Conservation (phyloP, 768 basidiomycete genomes). For the Suillus tomentosus region DNA sequence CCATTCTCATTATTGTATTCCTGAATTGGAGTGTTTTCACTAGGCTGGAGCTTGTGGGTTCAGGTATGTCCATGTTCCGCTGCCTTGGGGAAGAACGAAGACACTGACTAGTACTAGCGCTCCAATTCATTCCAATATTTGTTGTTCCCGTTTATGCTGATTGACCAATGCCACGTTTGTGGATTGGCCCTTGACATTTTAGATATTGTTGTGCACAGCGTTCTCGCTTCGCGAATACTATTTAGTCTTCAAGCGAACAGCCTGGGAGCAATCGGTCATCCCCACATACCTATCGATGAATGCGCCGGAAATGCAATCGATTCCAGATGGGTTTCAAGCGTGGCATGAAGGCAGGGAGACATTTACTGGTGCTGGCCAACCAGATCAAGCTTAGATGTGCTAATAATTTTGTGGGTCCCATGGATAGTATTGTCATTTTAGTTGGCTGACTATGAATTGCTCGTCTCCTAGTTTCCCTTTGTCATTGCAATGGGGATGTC, state of each 20-base stretch:
- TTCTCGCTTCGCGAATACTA: slow-evolving; percentile 10
- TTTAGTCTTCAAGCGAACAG: slow-evolving; percentile 4
- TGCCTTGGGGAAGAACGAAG: too few relatives aligned
- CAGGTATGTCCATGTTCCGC: too few relatives aligned
- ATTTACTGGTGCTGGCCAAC: not conserved
- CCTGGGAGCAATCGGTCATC: not conserved
- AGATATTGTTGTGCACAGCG: slow-evolving; percentile 10
- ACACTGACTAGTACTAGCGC: too few relatives aligned
- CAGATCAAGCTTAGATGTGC: not conserved
- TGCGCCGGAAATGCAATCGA: not conserved
- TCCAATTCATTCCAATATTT: too few relatives aligned
- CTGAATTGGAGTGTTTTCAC: too few relatives aligned
- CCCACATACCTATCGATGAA: not conserved
- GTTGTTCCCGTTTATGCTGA: too few relatives aligned
- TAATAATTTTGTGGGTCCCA: not conserved
- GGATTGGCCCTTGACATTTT: not conserved
- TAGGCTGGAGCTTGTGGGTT: too few relatives aligned
- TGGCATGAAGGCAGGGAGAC: not conserved
- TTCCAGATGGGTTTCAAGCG: not conserved
- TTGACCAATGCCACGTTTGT: too few relatives aligned
- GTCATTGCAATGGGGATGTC: not conserved
- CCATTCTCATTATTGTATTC: too few relatives aligned
- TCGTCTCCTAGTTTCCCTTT: not conserved
- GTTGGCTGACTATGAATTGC: not conserved
- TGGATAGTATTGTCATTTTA: not conserved